Conservation (phyloP, 2,329 filamentous ascomycete species). For the Helotiales sp. region DNA sequence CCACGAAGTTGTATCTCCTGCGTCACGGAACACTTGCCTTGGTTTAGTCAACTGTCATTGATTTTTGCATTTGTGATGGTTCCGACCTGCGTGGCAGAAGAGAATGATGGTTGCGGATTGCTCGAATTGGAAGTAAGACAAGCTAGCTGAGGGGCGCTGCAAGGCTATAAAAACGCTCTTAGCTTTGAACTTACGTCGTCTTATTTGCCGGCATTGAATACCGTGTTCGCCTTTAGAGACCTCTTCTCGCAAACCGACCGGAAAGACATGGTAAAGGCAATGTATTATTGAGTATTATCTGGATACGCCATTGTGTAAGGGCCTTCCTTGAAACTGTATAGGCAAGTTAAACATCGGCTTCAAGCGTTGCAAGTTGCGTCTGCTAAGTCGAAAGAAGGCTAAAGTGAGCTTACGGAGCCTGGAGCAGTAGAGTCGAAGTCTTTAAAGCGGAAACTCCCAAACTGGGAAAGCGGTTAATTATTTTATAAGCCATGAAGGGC, state of each 20-base stretch:
- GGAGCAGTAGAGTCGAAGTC: slow-evolving; percentile 19
- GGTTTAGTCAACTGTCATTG: too few relatives aligned
- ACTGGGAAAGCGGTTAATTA: slow-evolving; percentile 22
- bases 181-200: slow-evolving; percentile 32
- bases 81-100: too few relatives aligned
- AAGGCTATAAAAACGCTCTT: slow-evolving; percentile 37
- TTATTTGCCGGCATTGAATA: slow-evolving; percentile 39
- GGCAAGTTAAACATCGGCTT: too few relatives aligned
- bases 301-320: too few relatives aligned
- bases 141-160: slow-evolving; percentile 36
- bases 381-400: slow-evolving; percentile 18
- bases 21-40: too few relatives aligned
- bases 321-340: too few relatives aligned
- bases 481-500: slow-evolving; percentile 26
- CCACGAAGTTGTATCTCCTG: too few relatives aligned
- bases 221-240: slow-evolving; percentile 37
- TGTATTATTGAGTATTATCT: slow-evolving; percentile 38
- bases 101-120: too few relatives aligned
- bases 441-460: slow-evolving; percentile 24
- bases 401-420: slow-evolving; percentile 25
- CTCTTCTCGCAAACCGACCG: slow-evolving; percentile 36
- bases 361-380: too few relatives aligned
- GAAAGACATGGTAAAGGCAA: slow-evolving; percentile 37
- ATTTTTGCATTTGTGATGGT: too few relatives aligned
- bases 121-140: slow-evolving; percentile 27